Percentiles rank a stretch among this genome's conserved stretches.
phyloP scores from a whole-genome alignment of 108 stramenopile species.

The Pelagomonas calceolata region DNA sequence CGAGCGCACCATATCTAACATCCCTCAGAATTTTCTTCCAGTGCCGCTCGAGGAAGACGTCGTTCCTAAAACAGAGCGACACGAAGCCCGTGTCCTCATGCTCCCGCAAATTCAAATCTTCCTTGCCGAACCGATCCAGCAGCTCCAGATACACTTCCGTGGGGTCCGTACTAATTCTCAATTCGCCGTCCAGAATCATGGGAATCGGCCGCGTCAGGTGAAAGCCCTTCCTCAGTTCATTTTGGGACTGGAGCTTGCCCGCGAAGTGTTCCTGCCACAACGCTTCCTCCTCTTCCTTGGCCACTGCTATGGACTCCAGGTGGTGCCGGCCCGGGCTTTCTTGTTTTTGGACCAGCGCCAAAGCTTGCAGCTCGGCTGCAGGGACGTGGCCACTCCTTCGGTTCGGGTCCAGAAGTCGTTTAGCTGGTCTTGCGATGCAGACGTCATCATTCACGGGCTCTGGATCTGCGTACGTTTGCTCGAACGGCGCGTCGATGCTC shows the following conservation, averaged over 20 bases:
- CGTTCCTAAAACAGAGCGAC: conserved; percentile 4
- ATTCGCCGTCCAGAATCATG: conserved; percentile 7
- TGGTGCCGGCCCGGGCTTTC: too few species aligned
- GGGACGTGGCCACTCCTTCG: too few species aligned
- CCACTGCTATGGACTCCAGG: too few species aligned
- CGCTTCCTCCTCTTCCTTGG: too few species aligned
- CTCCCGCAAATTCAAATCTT: conserved; percentile 1
- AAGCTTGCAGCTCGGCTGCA: too few species aligned
- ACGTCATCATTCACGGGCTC: too few species aligned
- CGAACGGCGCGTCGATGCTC: too few species aligned
- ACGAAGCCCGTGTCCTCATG: conserved; percentile 6
- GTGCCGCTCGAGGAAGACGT: conserved; percentile 15
- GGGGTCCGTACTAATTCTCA: conserved; percentile 4
- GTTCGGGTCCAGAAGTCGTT: too few species aligned
- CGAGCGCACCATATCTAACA: conserved; percentile 2
- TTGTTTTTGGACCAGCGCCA: too few species aligned
- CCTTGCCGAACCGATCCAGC: conserved; percentile 5
- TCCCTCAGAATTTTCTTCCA: conserved; percentile 17
- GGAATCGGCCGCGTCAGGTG: conserved; percentile 9
- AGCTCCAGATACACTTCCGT: conserved; percentile 6
- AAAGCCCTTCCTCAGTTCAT: conserved; percentile 10
- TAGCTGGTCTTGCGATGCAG: too few species aligned
- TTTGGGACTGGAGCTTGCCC: background rate
- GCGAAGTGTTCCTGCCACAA: background rate
- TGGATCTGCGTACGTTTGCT: too few species aligned